These are phyloP conservation scores for thale cress (Arabidopsis thaliana) DNA, from an alignment of 345 rosid genomes.

Conservation along the genomic window TAIR10.1 NC_003075.7:14214501-14215000, in stretches of 20 bases:
- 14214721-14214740: background rate
- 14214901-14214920: slow-evolving; percentile 15
- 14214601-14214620: background rate
- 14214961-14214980: slow-evolving; percentile 14
- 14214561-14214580: background rate
- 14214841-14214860: background rate
- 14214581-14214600: background rate
- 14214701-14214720: background rate
- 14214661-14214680: background rate
- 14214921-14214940: slow-evolving; percentile 18
- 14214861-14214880: slow-evolving; percentile 18
- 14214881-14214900: slow-evolving; percentile 30
- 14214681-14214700: background rate
- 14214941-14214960: slow-evolving; percentile 23
- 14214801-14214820: background rate
- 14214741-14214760: background rate
- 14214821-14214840: background rate
- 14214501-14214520: background rate
- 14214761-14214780: background rate
- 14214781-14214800: background rate
- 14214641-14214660: background rate
- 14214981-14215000: background rate
- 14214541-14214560: background rate
- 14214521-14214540: background rate
- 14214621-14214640: background rate